Evolutionary conservation across 805 yeast species (phyloP), one percentile per base, ranked within the genome.

Genomic region (Diddensiella caesifluorescens): DNA sequence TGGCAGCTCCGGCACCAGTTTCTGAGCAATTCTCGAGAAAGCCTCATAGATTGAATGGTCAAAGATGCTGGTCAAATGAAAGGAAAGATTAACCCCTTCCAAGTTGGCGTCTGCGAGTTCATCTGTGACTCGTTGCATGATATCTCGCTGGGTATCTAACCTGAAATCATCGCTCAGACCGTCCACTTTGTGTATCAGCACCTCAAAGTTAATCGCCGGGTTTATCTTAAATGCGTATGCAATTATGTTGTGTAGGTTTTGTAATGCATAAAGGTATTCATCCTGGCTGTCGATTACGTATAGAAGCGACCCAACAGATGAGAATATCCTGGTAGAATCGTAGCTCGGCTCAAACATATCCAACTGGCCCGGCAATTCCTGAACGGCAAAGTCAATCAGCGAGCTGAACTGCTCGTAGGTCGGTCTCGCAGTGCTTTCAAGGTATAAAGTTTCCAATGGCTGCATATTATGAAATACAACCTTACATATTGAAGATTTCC

Each of bases 11-110:
- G 88, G 84, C 23, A 92, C 83, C 46, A 90, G 70, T 52, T 89
- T 88, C 56, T 92, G 97, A 4, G 90, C 88, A 39, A 92, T 88
- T 54, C 95, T 73, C 12, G 95, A 83, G 54, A 92, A 86, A 1
- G 97, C 97, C 62, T 90, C 98, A 59, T 89, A 88, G 35, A 92
- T 87, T 15, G 95, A 84, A 61, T 89, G 96, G 61, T 92, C 97
- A 61, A 89, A 90, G 33, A 92, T 90, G 1, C 95, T 83, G 1
- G 98, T 92, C 54, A 87, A 69, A 61, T 92, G 92, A 62, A 87
- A 92, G 3, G 90, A 79, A 2, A 90, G 83, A 57, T 87, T 92
- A 13, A 88, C 95, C 18, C 92, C 94, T 55, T 88, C 95, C 25
- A 89, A 68, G 0, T 96, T 97, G 50, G 83, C 74, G 57, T 89